phyloP scores from a whole-genome alignment of 164 flowering plant species.

The Umbellularia californica region DNA sequence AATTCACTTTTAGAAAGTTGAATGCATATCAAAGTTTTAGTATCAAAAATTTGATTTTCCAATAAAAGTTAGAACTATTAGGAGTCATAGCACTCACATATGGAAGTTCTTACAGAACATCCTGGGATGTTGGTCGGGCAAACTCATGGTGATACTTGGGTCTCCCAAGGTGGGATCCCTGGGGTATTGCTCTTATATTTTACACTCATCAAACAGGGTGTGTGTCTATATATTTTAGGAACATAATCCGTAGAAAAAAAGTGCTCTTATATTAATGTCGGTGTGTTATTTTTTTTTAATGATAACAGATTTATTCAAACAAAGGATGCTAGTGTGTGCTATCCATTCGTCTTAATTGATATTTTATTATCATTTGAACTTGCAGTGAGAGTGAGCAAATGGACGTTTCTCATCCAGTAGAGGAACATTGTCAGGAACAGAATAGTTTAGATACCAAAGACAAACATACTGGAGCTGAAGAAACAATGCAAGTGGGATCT shows the following conservation, averaged over 20 bases:
- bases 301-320: neutral
- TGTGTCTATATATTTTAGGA: neutral
- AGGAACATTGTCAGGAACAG: conserved; percentile 3
- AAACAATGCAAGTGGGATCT: conserved; percentile 8
- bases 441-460: conserved; percentile 5
- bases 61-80: too few relatives aligned
- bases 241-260: neutral
- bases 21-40: too few relatives aligned
- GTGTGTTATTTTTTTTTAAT: too few relatives aligned
- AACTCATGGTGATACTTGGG: neutral
- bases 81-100: too few relatives aligned
- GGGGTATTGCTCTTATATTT: neutral
- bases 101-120: too few relatives aligned
- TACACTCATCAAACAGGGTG: neutral
- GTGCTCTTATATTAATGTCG: neutral
- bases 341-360: neutral
- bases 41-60: too few relatives aligned
- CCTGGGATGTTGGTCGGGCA: too few relatives aligned
- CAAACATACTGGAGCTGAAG: conserved; percentile 9
- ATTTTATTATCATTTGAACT: neutral
- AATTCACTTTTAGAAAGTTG: too few relatives aligned
- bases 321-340: neutral
- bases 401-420: neutral
- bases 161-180: neutral
- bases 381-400: neutral